Percentiles rank a stretch among this genome's conserved stretches.
Conservation (phyloP, 306 rosid species). For the Lotus japonicus region DNA sequence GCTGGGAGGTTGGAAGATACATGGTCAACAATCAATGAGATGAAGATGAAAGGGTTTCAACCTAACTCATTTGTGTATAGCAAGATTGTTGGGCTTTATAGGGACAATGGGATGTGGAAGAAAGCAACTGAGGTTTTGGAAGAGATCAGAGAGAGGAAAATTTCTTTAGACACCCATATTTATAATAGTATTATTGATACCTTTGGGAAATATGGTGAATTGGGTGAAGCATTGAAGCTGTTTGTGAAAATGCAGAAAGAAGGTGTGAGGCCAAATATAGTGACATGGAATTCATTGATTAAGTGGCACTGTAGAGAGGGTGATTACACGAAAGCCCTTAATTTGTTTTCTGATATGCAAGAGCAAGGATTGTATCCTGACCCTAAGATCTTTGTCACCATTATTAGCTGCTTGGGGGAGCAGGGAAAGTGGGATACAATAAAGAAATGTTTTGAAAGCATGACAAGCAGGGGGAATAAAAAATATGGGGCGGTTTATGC, state of each 20-base stretch:
- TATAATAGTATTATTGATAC: slow-evolving; percentile 66
- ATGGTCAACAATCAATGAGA: slow-evolving; percentile 56
- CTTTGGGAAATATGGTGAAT: slow-evolving; percentile 65
- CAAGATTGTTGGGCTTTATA: slow-evolving; percentile 58
- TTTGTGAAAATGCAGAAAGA: slow-evolving; percentile 57
- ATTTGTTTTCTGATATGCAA: slow-evolving; percentile 56
- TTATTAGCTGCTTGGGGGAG: slow-evolving; percentile 67
- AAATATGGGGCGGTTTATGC: slow-evolving; percentile 51
- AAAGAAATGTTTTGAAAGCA: slow-evolving; percentile 47
- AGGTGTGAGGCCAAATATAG: slow-evolving; percentile 56
- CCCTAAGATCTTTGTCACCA: slow-evolving; percentile 62
- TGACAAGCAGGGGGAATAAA: slow-evolving; percentile 45
- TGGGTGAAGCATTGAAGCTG: slow-evolving; percentile 53
- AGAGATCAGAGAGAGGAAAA: slow-evolving; percentile 52
- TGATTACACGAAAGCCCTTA: slow-evolving; percentile 42
- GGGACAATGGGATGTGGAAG: slow-evolving; percentile 90
- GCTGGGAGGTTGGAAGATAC: slow-evolving; percentile 81
- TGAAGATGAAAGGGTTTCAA: slow-evolving; percentile 46
- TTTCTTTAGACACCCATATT: slow-evolving; percentile 46
- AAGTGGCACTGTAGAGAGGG: slow-evolving; percentile 66
- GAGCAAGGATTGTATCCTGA: slow-evolving; percentile 73
- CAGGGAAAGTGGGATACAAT: slow-evolving; percentile 72
- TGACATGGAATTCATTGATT: slow-evolving; percentile 65
- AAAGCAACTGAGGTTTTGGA: slow-evolving; percentile 60
- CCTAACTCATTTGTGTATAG: slow-evolving; percentile 52